Percentiles rank a stretch among this genome's conserved stretches.
Evolutionary conservation across 1,139 yeast genomes (phyloP).

Genomic region (Taphrina communis): DNA sequence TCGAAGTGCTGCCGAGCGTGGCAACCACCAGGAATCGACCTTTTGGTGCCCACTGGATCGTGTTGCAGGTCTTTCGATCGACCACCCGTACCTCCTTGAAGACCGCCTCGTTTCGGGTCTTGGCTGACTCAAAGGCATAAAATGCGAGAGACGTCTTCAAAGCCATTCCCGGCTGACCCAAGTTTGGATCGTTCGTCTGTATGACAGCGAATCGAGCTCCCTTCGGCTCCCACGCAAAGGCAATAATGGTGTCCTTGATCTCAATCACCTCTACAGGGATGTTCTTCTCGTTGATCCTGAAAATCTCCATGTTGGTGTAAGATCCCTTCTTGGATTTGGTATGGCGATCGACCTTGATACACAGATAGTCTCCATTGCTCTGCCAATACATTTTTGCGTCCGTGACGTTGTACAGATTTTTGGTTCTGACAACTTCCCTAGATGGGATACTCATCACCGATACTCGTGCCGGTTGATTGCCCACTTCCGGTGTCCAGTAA

Average conservation of each 20-base stretch:
- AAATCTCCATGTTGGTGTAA: constrained; percentile 90
- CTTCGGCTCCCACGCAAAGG: constrained; percentile 95
- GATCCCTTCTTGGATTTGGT: constrained; percentile 84
- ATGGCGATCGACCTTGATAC: constrained; percentile 96
- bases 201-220: constrained; percentile 85
- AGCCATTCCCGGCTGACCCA: constrained; percentile 44
- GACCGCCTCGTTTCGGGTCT: constrained; percentile 57
- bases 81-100: constrained; percentile 66
- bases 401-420: constrained; percentile 91
- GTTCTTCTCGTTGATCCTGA: constrained; percentile 83
- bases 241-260: constrained; percentile 83
- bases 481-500: constrained; percentile 95
- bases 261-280: constrained; percentile 95
- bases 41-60: constrained; percentile 86
- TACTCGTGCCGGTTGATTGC: constrained; percentile 94
- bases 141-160: constrained; percentile 71
- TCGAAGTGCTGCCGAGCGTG: constrained; percentile 63
- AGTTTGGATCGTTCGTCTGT: constrained; percentile 55
- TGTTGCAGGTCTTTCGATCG: constrained; percentile 70
- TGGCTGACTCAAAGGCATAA: constrained; percentile 73
- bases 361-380: constrained; percentile 77
- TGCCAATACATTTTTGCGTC: constrained; percentile 97
- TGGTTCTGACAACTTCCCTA: constrained; percentile 81
- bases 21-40: constrained; percentile 89
- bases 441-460: constrained; percentile 87